These are phyloP conservation scores for Podospora australis DNA, from an alignment of 495 filamentous ascomycete species.

Conservation along the genomic window DNA sequence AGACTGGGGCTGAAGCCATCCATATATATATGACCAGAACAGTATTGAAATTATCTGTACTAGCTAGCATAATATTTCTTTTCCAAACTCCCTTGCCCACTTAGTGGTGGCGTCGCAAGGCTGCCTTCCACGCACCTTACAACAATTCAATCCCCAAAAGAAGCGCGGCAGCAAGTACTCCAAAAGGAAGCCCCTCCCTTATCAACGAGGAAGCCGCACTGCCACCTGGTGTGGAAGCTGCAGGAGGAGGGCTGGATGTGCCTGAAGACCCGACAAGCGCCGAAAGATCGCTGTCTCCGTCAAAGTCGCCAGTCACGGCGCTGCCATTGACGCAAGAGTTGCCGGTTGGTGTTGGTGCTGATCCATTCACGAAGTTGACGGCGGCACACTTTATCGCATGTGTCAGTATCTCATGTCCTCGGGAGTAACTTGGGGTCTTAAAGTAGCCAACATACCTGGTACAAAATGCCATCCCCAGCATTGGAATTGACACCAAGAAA, in stretches of 20 bases:
- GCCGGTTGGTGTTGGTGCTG: slow-evolving; percentile 7
- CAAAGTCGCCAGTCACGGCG: slow-evolving; percentile 29
- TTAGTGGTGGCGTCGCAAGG: too few relatives aligned
- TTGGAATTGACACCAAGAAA: slow-evolving; percentile 38
- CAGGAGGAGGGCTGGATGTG: slow-evolving; percentile 8
- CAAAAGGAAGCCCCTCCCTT: slow-evolving; percentile 1
- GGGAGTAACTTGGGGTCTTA: background rate
- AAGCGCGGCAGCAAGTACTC: background rate
- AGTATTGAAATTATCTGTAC: too few relatives aligned
- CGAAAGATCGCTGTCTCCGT: slow-evolving; percentile 27
- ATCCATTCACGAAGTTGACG: slow-evolving; percentile 45
- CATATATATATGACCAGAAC: too few relatives aligned
- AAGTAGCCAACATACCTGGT: slow-evolving; percentile 34
- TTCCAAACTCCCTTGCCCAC: too few relatives aligned
- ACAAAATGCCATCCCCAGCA: slow-evolving; percentile 43
- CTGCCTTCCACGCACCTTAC: background rate
- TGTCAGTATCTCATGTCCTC: slow-evolving; percentile 1
- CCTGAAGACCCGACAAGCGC: slow-evolving; percentile 19
- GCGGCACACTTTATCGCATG: slow-evolving; percentile 38
- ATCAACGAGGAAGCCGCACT: slow-evolving; percentile 12
- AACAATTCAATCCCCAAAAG: slow-evolving; percentile 13
- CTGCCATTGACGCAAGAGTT: slow-evolving; percentile 39
- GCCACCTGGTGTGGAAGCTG: slow-evolving; percentile 8
- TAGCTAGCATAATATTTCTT: too few relatives aligned
- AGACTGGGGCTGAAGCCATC: too few relatives aligned